Conservation (phyloP, 73 alveolate genomes). For the Paramecium biaurelia region DNA sequence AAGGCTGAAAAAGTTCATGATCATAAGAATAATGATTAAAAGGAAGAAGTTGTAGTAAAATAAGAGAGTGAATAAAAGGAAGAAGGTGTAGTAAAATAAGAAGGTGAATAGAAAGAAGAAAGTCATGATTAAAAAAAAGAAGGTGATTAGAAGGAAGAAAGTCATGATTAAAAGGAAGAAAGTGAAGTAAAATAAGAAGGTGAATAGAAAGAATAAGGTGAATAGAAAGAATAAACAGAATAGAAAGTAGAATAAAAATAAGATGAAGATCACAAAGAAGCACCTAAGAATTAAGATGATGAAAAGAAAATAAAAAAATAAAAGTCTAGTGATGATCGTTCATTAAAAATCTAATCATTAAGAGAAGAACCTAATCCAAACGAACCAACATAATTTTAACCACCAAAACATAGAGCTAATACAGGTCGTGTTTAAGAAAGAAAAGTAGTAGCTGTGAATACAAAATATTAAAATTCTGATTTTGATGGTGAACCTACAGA, state of each 20-base stretch:
- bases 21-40: neutral
- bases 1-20: neutral
- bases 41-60: neutral
- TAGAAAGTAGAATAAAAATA: neutral
- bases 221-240: neutral
- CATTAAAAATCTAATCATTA: neutral
- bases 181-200: neutral
- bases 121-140: neutral
- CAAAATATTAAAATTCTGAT: constrained; percentile 9
- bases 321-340: neutral
- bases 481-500: constrained; percentile 44
- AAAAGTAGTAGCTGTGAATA: neutral
- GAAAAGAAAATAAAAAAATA: neutral
- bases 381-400: constrained; percentile 23
- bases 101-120: neutral
- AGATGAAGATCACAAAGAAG: neutral
- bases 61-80: neutral
- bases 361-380: constrained; percentile 22
- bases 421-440: neutral
- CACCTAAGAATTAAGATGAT: neutral
- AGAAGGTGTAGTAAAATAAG: neutral
- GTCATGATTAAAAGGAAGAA: neutral
- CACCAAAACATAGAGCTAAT: constrained; percentile 41
- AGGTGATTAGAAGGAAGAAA: neutral
- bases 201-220: neutral